phyloP scores from a whole-genome alignment of 164 flowering plant species.

The Cinnamomum chago region DNA sequence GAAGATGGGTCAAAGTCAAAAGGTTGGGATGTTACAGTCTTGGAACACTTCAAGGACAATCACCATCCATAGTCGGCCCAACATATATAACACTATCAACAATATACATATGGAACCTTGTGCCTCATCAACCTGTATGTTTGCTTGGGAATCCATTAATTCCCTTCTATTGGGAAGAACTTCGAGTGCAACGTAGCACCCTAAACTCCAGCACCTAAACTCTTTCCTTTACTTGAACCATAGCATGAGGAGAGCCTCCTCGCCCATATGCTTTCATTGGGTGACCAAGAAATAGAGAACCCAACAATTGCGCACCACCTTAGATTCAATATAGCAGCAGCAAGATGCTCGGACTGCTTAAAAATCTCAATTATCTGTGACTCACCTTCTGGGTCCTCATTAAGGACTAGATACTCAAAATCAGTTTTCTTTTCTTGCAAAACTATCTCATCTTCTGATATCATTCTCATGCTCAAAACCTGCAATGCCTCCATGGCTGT shows the following conservation, averaged over 20 bases:
- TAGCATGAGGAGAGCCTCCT: conserved; percentile 40
- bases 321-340: conserved; percentile 56
- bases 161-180: not conserved
- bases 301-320: conserved; percentile 78
- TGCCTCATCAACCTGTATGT: not conserved
- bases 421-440: conserved; percentile 30
- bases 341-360: conserved; percentile 33
- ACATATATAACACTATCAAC: not conserved
- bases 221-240: not conserved
- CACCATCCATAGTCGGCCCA: not conserved
- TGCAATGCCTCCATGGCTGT: conserved; percentile 85
- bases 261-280: conserved; percentile 64
- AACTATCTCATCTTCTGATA: conserved; percentile 39
- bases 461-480: conserved; percentile 78
- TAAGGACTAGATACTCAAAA: conserved; percentile 39
- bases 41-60: not conserved
- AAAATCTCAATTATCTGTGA: conserved; percentile 38
- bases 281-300: conserved; percentile 50
- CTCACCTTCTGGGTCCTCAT: conserved; percentile 57
- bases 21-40: not conserved
- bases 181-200: not conserved
- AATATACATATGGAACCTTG: not conserved
- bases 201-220: not conserved
- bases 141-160: not conserved
- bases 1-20: not conserved